A percentile compares a stretch with the other conserved stretches of the same genome.
Conservation (phyloP, 2,329 filamentous ascomycete genomes). For the Acrocalymma vagum region DNA sequence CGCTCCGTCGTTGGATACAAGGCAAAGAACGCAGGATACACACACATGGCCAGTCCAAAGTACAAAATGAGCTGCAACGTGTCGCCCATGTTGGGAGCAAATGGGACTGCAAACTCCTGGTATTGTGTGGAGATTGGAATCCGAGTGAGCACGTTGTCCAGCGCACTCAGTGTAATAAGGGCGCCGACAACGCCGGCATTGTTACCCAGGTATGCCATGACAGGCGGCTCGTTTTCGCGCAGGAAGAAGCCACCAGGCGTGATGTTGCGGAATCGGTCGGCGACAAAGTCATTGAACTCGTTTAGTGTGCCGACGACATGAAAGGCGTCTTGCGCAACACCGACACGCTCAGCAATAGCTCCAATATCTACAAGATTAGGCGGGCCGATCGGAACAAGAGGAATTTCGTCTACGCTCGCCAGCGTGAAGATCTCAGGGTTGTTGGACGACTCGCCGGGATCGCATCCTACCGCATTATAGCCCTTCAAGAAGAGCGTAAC, state of each 20-base stretch:
- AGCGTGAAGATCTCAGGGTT: conserved; percentile 41
- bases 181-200: conserved; percentile 67
- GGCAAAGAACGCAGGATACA: conserved; percentile 86
- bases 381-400: conserved; percentile 53
- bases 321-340: conserved; percentile 41
- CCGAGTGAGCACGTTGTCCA: conserved; percentile 78
- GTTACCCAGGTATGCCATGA: conserved; percentile 76
- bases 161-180: conserved; percentile 87
- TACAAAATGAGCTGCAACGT: conserved; percentile 83
- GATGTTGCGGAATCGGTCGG: conserved; percentile 69
- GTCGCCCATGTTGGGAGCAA: conserved; percentile 72
- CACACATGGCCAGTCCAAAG: conserved; percentile 78
- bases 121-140: conserved; percentile 76
- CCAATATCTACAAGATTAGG: conserved; percentile 37
- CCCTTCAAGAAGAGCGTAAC: conserved; percentile 77
- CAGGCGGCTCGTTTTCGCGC: conserved; percentile 67
- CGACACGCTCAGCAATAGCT: conserved; percentile 36
- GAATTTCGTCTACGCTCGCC: conserved; percentile 25
- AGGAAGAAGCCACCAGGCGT: conserved; percentile 85
- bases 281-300: conserved; percentile 74
- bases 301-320: conserved; percentile 69
- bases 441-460: conserved; percentile 46
- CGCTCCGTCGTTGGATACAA: conserved; percentile 90
- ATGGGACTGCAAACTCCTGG: conserved; percentile 78
- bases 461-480: conserved; percentile 61